Evolutionary conservation across 305 asterid species (phyloP), one percentile per base, ranked within the genome.

Genomic region (Solanum hybrid): DNA sequence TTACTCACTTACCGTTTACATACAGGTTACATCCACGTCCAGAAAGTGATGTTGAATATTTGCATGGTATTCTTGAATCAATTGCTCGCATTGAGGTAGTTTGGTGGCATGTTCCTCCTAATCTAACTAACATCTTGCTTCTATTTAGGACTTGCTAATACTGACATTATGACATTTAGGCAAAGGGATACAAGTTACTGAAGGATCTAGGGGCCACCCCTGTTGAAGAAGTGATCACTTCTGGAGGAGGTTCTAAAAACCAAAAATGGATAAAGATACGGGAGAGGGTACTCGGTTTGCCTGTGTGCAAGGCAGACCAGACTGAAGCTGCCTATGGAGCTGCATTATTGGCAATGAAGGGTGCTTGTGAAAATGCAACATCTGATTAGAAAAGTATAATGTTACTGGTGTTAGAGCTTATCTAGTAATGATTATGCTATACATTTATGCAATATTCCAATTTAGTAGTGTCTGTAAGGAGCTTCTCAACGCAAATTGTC

Each of bases 301-400:
- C 98, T 0, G 99, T 97, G 76, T 65, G 90, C 27, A 94, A 86
- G 92, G 98, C 99, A 9, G 91, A 92, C 90, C 98, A 97, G 61
- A 94, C 99, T 76, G 99, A 97, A 93, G 98, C 99, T 94, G 98
- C 99, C 37, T 96, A 95, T 91, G 99, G 99, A 65, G 98, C 99
- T 91, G 99, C 98, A 26, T 92, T 96, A 79, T 72, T 97, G 89
- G 99, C 99, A 85, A 33, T 94, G 92, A 97, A 95, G 89, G 99
- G 97, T 81, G 93, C 95, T 77, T 39, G 65, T 26, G 57, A 90
- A 88, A n/a, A 61, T 88, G 79, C 12, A 32, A 1, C 22, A 32
- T 32, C 32, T 86, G n/a, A 86, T 34, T 86, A 12, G 51, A 77
- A 32, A 32, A 77, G 27, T 77, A 20, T 32, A 17, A 77, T 32